These are phyloP conservation scores for Clarireedia paspali DNA, from an alignment of 2,329 filamentous ascomycete species.

Conservation along the genomic window DNA sequence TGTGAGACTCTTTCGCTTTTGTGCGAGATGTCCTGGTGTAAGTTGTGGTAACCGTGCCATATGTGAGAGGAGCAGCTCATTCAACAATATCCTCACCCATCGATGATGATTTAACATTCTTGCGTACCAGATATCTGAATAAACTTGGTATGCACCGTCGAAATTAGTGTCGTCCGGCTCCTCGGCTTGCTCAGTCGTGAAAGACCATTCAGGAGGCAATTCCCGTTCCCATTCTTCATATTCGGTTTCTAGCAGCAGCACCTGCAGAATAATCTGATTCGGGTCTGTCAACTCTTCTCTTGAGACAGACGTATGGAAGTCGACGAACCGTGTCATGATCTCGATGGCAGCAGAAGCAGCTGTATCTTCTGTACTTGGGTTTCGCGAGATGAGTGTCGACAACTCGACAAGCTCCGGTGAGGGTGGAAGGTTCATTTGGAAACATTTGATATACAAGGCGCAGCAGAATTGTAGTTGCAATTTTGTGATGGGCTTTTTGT, in stretches of 20 bases:
- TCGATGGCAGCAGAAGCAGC: not conserved
- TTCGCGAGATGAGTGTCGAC: not conserved
- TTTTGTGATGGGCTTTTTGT: not conserved
- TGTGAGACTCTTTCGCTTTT: slow-evolving; percentile 10
- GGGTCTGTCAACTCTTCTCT: slow-evolving; percentile 3
- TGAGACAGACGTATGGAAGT: slow-evolving; percentile 12
- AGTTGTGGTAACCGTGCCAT: slow-evolving; percentile 7
- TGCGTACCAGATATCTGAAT: slow-evolving; percentile 20
- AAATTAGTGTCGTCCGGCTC: slow-evolving; percentile 9
- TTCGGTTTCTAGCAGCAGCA: slow-evolving; percentile 13
- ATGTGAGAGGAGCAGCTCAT: slow-evolving; percentile 17
- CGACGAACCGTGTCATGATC: slow-evolving; percentile 12
- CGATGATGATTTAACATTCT: slow-evolving; percentile 22
- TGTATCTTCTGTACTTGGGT: not conserved
- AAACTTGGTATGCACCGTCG: slow-evolving; percentile 14
- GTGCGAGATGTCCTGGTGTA: slow-evolving; percentile 10
- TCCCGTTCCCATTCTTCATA: slow-evolving; percentile 16
- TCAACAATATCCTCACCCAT: slow-evolving; percentile 20
- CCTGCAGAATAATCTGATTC: slow-evolving; percentile 6
- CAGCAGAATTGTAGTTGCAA: slow-evolving; percentile 1
- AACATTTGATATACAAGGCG: not conserved
- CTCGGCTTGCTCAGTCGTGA: not conserved
- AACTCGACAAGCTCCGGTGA: not conserved
- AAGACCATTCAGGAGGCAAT: slow-evolving; percentile 17
- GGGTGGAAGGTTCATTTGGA: not conserved